Conservation (phyloP, 1,139 yeast species). For the Blastobotrys apis region DNA sequence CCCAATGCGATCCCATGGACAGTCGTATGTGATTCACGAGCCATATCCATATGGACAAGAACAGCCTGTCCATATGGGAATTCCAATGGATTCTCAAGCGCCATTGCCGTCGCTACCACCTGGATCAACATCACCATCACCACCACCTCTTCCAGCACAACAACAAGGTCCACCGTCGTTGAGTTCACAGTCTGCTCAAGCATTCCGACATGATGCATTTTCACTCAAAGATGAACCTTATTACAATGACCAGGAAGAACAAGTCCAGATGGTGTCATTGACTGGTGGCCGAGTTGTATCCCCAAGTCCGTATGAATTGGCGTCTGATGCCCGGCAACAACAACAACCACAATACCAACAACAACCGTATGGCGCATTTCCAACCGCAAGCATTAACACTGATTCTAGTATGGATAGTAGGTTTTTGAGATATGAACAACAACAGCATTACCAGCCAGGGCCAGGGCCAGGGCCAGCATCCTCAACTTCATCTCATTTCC, state of each 20-base stretch:
- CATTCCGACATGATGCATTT: conserved; percentile 7
- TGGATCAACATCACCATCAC: too few relatives aligned
- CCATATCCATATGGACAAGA: too few relatives aligned
- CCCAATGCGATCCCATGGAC: conserved; percentile 5
- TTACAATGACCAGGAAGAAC: conserved; percentile 7
- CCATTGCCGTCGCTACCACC: too few relatives aligned
- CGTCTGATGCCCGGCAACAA: neutral
- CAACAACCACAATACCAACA: neutral
- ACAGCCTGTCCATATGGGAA: too few relatives aligned
- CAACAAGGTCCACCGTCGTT: neutral
- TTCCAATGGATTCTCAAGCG: too few relatives aligned
- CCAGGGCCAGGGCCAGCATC: neutral
- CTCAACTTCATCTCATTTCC: neutral
- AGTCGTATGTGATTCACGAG: conserved; percentile 9
- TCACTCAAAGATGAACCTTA: conserved; percentile 8
- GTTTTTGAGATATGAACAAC: neutral
- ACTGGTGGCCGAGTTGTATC: conserved; percentile 10
- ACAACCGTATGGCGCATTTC: conserved; percentile 13
- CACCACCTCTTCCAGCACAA: neutral
- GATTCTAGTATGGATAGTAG: neutral
- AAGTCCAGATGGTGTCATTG: conserved; percentile 12
- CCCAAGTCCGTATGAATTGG: neutral
- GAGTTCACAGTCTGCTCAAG: neutral
- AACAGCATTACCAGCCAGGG: neutral
- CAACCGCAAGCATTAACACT: conserved; percentile 10